Base-by-base conservation (phyloP, 306 rosid genomes). In the Adenanthera pavonina region DNA sequence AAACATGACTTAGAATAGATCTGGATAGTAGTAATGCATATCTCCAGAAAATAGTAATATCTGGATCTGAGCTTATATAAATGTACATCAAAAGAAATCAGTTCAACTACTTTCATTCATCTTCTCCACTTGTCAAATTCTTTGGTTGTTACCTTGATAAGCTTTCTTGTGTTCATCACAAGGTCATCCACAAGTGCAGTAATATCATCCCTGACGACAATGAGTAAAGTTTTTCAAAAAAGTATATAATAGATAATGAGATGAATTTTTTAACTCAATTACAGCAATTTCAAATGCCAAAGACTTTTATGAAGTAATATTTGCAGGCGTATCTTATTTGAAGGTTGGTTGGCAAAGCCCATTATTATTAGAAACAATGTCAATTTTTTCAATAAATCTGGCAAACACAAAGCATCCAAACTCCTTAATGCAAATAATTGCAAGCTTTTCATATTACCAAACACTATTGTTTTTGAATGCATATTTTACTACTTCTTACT, bases 81-180 rank as follows among this genome's bases (percentile, higher is more conserved):
- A 67, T 47, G 4, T 79, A 69, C 73, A 65, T 30, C 43, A 13
- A 64, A 25, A 81, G 83, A 52, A 66, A 83, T 35, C 38, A 57
- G 1, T 57, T 19, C 53, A 62, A 7, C 4, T 62, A 60, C 43
- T 75, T 51, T 51, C 66, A 75, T 4, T 92, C 87, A 92, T 86
- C 91, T 88, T 83, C 83, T 86, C 97, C 97, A 90, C 85, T 92
- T 94, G 46, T 92, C 96, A 60, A 92, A 67, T 88, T 89, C 98
- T 82, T 48, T 90, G 47, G 97, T 78, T 68, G 97, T 89, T 54
- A 83, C 90, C 77, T 54, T 85, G 81, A 88, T 84, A 77, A 94
- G 87, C 89, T 88, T 94, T 88, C 85, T 92, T 34, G 92, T 84
- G 52, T 81, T 91, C 12, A 84, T 80, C 64, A 90, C 92, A 74